Percentiles rank a stretch among this genome's conserved stretches.
Conservation (phyloP, 768 basidiomycete species). For the Piloderma croceum region DNA sequence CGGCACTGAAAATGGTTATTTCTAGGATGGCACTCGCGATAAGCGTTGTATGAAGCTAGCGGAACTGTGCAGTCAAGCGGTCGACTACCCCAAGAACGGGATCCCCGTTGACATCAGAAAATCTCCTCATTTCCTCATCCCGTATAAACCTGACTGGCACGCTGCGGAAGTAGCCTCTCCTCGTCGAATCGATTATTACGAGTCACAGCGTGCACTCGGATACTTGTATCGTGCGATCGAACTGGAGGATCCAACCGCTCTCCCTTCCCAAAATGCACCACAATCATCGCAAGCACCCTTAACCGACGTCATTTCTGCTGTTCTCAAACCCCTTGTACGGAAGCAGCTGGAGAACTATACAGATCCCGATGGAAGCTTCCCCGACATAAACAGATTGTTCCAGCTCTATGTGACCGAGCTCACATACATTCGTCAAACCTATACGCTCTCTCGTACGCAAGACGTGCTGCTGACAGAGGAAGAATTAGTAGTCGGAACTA, state of each 20-base stretch:
- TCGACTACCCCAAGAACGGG: slow-evolving; percentile 79
- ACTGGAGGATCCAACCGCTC: slow-evolving; percentile 34
- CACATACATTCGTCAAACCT: slow-evolving; percentile 62
- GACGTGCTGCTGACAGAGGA: slow-evolving; percentile 60
- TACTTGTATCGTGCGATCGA: slow-evolving; percentile 59
- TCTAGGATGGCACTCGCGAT: slow-evolving; percentile 59
- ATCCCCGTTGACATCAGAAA: slow-evolving; percentile 49
- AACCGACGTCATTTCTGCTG: slow-evolving; percentile 27
- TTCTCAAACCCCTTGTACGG: slow-evolving; percentile 9
- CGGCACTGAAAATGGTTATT: not conserved
- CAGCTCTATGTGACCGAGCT: slow-evolving; percentile 57
- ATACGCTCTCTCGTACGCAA: slow-evolving; percentile 55
- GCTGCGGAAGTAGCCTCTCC: slow-evolving; percentile 50
- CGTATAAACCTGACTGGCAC: slow-evolving; percentile 78
- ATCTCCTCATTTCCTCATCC: slow-evolving; percentile 53
- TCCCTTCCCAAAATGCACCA: slow-evolving; percentile 12
- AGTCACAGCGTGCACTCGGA: slow-evolving; percentile 66
- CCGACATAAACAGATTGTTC: slow-evolving; percentile 38
- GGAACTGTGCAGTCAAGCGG: slow-evolving; percentile 57
- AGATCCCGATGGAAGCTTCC: slow-evolving; percentile 20
- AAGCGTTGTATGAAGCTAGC: slow-evolving; percentile 53
- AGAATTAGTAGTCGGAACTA: slow-evolving; percentile 71
- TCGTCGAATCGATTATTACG: slow-evolving; percentile 61
- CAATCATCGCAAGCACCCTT: slow-evolving; percentile 16
- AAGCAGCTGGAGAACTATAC: not conserved